phyloP scores from a whole-genome alignment of 2,329 filamentous ascomycete species.

The Niveomyces coronatus region DNA sequence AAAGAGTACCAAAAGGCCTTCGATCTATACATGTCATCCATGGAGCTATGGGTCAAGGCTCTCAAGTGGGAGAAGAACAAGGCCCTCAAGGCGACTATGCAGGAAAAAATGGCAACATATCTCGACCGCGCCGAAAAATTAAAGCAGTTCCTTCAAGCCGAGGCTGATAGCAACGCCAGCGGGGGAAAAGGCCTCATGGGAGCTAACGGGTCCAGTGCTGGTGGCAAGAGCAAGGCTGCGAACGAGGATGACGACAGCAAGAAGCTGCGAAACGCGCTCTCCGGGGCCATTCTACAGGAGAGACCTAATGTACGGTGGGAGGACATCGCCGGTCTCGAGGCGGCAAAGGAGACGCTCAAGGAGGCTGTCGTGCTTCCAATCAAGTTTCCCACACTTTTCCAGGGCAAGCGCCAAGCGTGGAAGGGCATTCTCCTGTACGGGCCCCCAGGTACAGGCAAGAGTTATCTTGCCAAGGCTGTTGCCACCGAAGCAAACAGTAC shows the following conservation, averaged over 20 bases:
- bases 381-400: conserved; percentile 94
- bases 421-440: conserved; percentile 96
- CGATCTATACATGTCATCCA: conserved; percentile 86
- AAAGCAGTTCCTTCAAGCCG: conserved; percentile 76
- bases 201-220: conserved; percentile 58
- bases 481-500: conserved; percentile 98
- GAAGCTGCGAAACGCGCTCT: conserved; percentile 84
- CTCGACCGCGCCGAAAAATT: conserved; percentile 98
- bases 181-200: conserved; percentile 53
- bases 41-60: conserved; percentile 97
- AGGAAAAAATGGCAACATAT: conserved; percentile 89
- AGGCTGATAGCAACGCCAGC: conserved; percentile 60
- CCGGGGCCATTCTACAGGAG: conserved; percentile 87
- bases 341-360: conserved; percentile 92
- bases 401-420: conserved; percentile 94
- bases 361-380: conserved; percentile 97
- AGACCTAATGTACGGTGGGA: conserved; percentile 97
- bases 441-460: conserved; percentile 94
- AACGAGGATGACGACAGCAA: conserved; percentile 85
- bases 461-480: conserved; percentile 92
- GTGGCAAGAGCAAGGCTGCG: conserved; percentile 49
- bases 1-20: conserved; percentile 97
- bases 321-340: conserved; percentile 89
- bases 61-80: conserved; percentile 99
- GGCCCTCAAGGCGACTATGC: conserved; percentile 94